phyloP scores from a whole-genome alignment of 306 rosid genomes.

The Abrus pulchellus region DNA sequence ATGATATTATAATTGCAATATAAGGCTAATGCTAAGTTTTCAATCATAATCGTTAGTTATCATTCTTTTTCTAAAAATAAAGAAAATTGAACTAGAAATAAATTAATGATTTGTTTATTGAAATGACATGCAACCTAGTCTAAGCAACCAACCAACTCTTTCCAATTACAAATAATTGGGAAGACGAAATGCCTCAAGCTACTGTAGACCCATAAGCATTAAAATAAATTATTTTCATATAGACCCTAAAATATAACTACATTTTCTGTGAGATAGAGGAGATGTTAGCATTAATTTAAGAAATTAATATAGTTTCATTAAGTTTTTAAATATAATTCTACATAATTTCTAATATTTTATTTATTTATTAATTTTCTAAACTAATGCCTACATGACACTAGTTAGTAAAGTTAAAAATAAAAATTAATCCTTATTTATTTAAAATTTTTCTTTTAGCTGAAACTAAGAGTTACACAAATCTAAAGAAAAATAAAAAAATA shows the following conservation, averaged over 20 bases:
- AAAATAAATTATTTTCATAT: not conserved
- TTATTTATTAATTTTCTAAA: no score
- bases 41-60: not conserved
- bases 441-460: not conserved
- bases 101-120: not conserved
- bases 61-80: not conserved
- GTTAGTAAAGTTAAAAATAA: no score
- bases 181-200: slow-evolving; percentile 2
- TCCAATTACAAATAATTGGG: slow-evolving; percentile 11
- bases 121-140: slow-evolving; percentile 25
- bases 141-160: not conserved
- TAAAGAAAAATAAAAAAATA: not conserved
- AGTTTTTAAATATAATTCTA: no score
- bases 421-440: no score
- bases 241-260: not conserved
- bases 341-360: no score
- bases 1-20: slow-evolving; percentile 23
- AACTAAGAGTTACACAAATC: not conserved
- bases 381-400: no score
- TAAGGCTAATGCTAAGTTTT: not conserved
- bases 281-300: no score
- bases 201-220: not conserved
- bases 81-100: not conserved
- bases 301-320: no score
- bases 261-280: not conserved